Base-by-base conservation (phyloP, 1,139 yeast genomes). In the Pichia sp. region DNA sequence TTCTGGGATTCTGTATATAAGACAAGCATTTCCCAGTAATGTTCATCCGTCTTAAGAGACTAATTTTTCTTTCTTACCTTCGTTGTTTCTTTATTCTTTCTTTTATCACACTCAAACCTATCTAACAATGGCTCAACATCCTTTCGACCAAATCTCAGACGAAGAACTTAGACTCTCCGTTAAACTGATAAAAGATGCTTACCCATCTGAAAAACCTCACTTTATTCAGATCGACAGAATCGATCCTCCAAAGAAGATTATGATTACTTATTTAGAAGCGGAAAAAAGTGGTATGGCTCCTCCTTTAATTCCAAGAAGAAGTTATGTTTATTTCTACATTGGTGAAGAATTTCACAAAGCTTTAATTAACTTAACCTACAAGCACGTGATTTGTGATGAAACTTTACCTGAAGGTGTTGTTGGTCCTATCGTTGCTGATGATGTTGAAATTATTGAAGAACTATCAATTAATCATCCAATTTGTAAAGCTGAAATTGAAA, bases 221-320 rank as follows among this genome's bases (percentile, higher is more conserved):
- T 81, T 85, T 64, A 76, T 79, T 53, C 85, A 78, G 57, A 68
- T 84, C 43, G 91, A 83, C 57, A 73, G 78, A 55, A 61, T 77
- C 43, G 95, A 86, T 59, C 95, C 95, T 27, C 93, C 95, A 48
- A 86, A 86, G 72, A 68, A 75, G 53, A 77, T 73, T 51, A 79
- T 86, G 81, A 61, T 78, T 47, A 75, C 72, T 53, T 84, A 71
- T 61, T 67, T 86, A 50, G 83, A 76, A 45, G 84, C 87, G 42
- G 91, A 83, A 65, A 60, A 65, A 42, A 66, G 74, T 37, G 86
- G 86, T 24, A 61, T 60, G 32, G 68, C 74, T 20, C 63, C 76
- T 36, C 83, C 86, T 32, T 58, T 62, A 21, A 75, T 80, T 45
- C 69, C 84, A 40, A 77, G 95, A 66, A 69, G 82, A 38, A 75